Evolutionary conservation across 305 asterid species (phyloP), one percentile per base, ranked within the genome.

Genomic region (Plantago coronopus): DNA sequence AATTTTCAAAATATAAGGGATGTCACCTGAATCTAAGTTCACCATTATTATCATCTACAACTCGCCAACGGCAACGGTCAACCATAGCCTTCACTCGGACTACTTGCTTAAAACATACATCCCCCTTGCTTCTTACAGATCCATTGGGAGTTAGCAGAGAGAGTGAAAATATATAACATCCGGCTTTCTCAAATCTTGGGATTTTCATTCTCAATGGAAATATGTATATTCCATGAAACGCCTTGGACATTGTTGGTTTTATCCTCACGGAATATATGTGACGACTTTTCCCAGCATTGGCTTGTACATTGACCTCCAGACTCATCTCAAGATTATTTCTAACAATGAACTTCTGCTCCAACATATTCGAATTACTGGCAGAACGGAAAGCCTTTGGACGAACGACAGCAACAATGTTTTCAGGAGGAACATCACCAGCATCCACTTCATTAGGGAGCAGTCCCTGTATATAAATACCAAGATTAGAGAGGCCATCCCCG

Each of bases 341-440:
- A 38, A 72, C 64, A 37, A 83, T 80, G 69, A 62, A 78, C 62
- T 73, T 88, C 50, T 75, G 85, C 53, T 86, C 81, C 74, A 80
- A 54, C 64, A 64, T 78, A 59, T 66, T 71, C 0, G 77, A 69
- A 48, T 64, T 59, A 16, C 54, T 62, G 44, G 47, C 67, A 59
- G 67, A 48, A 19, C 23, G 27, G 47, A 69, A 88, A 49, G 72
- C 59, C 48, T 69, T 69, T 3, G 95, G 95, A 48, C 90, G 90
- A 69, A 88, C 44, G 25, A 88, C 79, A 47, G 83, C 88, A 46
- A 76, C 74, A 66, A 88, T 71, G 61, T 73, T 69, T 54, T 69
- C 68, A 0, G 88, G 90, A 64, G 67, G 83, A 54, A 66, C 59
- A 74, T 69, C 78, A 51, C 95, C 90, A 55, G 81, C 88, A 65